Percentiles rank a stretch among this genome's conserved stretches.
These are phyloP conservation scores for Pleurotus pulmonarius DNA, from an alignment of 768 basidiomycete genomes.

Conservation along the genomic window DNA sequence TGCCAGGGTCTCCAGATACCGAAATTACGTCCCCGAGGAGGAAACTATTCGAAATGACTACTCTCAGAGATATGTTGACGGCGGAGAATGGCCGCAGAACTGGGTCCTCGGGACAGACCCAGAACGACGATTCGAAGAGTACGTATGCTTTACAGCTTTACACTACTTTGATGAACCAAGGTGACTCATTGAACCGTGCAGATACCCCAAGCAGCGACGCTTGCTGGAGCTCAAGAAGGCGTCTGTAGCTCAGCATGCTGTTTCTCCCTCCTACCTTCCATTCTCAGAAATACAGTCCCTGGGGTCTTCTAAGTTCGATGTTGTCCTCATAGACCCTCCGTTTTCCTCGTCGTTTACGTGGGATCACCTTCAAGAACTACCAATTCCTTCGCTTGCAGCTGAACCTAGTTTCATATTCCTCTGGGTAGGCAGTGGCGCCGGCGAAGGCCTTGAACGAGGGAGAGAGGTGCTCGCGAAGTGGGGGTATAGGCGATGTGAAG, in stretches of 20 bases:
- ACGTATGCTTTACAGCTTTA: constrained; percentile 26
- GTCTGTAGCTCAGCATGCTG: constrained; percentile 65
- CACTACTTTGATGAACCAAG: constrained; percentile 4
- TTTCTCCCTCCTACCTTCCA: constrained; percentile 71
- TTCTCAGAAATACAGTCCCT: constrained; percentile 52
- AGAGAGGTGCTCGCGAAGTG: constrained; percentile 88
- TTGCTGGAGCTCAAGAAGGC: constrained; percentile 80
- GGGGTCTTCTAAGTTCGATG: constrained; percentile 77
- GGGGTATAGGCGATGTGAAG: constrained; percentile 94
- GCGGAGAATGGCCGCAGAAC: constrained; percentile 92
- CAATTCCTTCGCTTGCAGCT: constrained; percentile 76
- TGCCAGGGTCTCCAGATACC: constrained; percentile 64
- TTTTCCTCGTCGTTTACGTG: constrained; percentile 84
- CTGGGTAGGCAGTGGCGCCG: constrained; percentile 92
- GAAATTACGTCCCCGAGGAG: constrained; percentile 87
- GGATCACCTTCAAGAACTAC: constrained; percentile 79
- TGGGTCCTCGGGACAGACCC: constrained; percentile 89
- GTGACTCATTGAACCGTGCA: constrained; percentile 23
- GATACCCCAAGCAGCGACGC: constrained; percentile 92
- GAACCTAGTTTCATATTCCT: constrained; percentile 94
- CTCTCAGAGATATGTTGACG: constrained; percentile 83
- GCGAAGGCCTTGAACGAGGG: constrained; percentile 88
- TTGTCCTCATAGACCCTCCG: constrained; percentile 88
- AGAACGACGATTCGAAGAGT: constrained; percentile 93
- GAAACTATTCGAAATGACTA: constrained; percentile 98